phyloP scores from a whole-genome alignment of 306 rosid genomes.

The Hylodesmum podocarpum region DNA sequence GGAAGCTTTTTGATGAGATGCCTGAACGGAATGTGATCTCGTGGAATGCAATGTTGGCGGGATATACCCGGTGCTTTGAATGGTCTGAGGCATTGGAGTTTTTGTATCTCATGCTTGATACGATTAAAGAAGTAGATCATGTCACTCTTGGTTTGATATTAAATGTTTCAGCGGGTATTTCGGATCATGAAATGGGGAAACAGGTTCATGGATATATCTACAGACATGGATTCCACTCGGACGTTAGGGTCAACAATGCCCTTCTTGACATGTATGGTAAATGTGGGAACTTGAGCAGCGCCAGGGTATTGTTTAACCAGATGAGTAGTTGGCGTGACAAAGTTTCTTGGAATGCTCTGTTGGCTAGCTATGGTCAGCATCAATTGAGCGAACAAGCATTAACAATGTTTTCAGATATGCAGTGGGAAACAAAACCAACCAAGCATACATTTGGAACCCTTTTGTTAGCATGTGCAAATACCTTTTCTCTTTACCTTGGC shows the following conservation, averaged over 20 bases:
- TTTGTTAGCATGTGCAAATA: slow-evolving; percentile 66
- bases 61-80: slow-evolving; percentile 44
- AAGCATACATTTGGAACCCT: slow-evolving; percentile 58
- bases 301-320: slow-evolving; percentile 57
- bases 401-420: slow-evolving; percentile 62
- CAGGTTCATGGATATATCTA: slow-evolving; percentile 64
- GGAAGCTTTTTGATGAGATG: slow-evolving; percentile 63
- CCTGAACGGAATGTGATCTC: slow-evolving; percentile 68
- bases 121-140: slow-evolving; percentile 42
- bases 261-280: slow-evolving; percentile 81
- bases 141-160: slow-evolving; percentile 60
- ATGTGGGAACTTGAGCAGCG: slow-evolving; percentile 68
- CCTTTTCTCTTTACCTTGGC: slow-evolving; percentile 51
- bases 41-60: slow-evolving; percentile 84
- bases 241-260: slow-evolving; percentile 62
- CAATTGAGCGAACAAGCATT: slow-evolving; percentile 56
- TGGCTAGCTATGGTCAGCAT: slow-evolving; percentile 56
- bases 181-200: slow-evolving; percentile 64
- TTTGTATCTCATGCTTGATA: slow-evolving; percentile 46
- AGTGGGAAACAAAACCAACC: slow-evolving; percentile 61
- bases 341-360: slow-evolving; percentile 71
- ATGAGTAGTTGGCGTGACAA: slow-evolving; percentile 60
- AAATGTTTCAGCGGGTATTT: slow-evolving; percentile 51
- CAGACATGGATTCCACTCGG: slow-evolving; percentile 46
- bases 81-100: slow-evolving; percentile 60